Evolutionary conservation across 73 alveolate species (phyloP).

Genomic region (Effrenium voratum): DNA sequence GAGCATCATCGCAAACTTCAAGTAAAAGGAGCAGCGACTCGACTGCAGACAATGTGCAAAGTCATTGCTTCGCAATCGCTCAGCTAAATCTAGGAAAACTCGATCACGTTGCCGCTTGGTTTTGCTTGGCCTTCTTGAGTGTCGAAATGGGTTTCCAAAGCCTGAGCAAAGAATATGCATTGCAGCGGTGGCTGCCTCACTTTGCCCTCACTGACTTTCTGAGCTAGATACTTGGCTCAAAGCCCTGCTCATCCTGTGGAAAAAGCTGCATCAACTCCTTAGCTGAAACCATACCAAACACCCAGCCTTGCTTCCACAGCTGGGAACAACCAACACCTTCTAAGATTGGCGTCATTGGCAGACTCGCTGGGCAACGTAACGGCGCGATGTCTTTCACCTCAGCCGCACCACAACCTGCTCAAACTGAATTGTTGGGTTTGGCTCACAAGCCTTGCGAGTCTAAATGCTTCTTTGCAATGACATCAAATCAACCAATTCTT

Average conservation of each 20-base stretch:
- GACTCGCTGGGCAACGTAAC: slow-evolving; percentile 42
- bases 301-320: too few species aligned
- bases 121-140: slow-evolving; percentile 30
- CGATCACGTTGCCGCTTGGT: slow-evolving; percentile 5
- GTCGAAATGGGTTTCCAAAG: slow-evolving; percentile 54
- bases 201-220: too few species aligned
- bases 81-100: slow-evolving; percentile 46
- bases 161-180: not conserved
- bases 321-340: too few species aligned
- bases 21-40: too few species aligned
- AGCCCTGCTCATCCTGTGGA: slow-evolving; percentile 57
- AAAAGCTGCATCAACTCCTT: slow-evolving; percentile 43
- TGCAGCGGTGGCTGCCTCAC: not conserved
- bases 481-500: too few species aligned
- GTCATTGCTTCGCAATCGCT: slow-evolving; percentile 29
- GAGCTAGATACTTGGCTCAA: slow-evolving; percentile 15
- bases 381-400: slow-evolving; percentile 14
- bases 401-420: too few species aligned
- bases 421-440: too few species aligned
- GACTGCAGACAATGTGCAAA: slow-evolving; percentile 22
- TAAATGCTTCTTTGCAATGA: too few species aligned
- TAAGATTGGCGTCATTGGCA: slow-evolving; percentile 30
- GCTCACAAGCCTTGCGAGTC: too few species aligned
- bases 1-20: too few species aligned
- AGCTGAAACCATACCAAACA: not conserved